These are phyloP conservation scores for Fraxinus pennsylvanica DNA, from an alignment of 257 asterid species.

Conservation along the genomic window DNA sequence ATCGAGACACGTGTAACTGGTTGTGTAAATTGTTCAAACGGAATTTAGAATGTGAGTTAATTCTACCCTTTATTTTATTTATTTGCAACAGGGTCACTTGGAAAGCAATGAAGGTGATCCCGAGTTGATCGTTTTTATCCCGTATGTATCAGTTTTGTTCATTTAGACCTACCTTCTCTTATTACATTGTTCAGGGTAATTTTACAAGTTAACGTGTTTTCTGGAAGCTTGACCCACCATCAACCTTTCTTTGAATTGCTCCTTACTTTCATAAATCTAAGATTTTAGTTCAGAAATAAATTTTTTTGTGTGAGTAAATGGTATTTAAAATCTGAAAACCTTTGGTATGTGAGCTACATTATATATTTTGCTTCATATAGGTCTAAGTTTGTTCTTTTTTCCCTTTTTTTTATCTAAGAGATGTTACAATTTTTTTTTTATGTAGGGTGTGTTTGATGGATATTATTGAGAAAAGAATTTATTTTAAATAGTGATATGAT, in stretches of 20 bases:
- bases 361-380: background rate
- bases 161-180: background rate
- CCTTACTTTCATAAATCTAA: background rate
- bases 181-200: background rate
- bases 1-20: background rate
- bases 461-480: no score
- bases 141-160: conserved; percentile 56
- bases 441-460: no score
- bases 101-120: conserved; percentile 99
- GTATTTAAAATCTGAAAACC: background rate
- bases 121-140: conserved; percentile 89
- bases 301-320: background rate
- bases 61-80: background rate
- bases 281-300: background rate
- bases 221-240: background rate
- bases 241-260: background rate
- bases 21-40: background rate
- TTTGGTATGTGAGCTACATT: background rate
- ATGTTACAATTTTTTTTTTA: background rate
- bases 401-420: background rate
- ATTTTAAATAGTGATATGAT: no score
- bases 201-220: background rate
- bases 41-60: background rate
- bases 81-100: conserved; percentile 66
- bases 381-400: background rate